Evolutionary conservation across 176 grass and related monocot species (phyloP), one percentile per base, ranked within the genome.

Genomic region (Alloteropsis semialata): DNA sequence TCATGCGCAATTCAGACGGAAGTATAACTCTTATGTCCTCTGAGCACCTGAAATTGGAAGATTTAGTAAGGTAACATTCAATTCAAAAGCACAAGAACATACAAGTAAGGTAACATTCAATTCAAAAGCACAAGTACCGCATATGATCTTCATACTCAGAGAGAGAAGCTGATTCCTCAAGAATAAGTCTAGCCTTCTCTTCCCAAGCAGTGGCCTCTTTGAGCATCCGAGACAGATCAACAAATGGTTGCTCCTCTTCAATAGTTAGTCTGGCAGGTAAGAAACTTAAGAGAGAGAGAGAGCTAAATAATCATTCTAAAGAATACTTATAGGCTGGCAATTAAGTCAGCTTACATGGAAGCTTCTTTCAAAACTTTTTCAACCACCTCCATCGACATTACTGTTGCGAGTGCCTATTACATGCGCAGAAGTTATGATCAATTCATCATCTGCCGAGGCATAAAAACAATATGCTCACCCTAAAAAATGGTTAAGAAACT

Each of bases 121-220:
- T 76, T 65, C 17, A 43, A 70, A 19, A 55, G 1, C 43, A 68
- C 32, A 43, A 24, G 3, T 94, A 97, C 95, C 86, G 50, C 54
- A 91, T 87, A 81, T 92, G 87, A 22, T 81, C 74, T 60, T 94
- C 90, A 84, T 91, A 97, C 69, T 92, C 95, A 73, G 84, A 89
- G 30, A 97, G 81, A 65, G 82, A 77, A 82, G 95, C 86, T 60
- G 81, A 87, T 49, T 85, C 53, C 77, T 87, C 84, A 55, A 97
- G 83, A 76, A 92, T 65, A 86, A 72, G 71, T 78, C 25, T 80
- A 72, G 92, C 84, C 78, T 80, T 91, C 73, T 92, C 86, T 89
- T 94, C 95, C 95, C 95, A 97, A 69, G 90, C 65, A 56, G 67
- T 79, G 17, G 92, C 90, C 85, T 44, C 75, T 77, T 72, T 81